phyloP scores from a whole-genome alignment of 2,329 filamentous ascomycete species.

The Tolypocladium amazonense region DNA sequence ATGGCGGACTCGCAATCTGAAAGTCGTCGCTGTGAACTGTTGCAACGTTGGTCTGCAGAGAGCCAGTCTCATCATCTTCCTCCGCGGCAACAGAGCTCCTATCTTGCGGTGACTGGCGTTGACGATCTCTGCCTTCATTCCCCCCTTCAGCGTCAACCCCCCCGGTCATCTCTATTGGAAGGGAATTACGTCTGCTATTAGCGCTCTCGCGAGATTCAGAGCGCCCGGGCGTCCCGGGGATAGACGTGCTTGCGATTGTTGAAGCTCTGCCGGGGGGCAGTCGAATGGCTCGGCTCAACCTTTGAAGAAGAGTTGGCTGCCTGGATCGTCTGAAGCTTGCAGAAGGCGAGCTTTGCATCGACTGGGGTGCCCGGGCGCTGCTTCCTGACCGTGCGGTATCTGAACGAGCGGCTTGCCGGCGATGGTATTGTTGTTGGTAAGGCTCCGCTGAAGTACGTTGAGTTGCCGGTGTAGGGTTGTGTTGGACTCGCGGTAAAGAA shows the following conservation, averaged over 20 bases:
- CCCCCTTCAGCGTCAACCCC: background rate
- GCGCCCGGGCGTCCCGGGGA: conserved; percentile 5
- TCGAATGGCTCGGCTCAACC: conserved; percentile 14
- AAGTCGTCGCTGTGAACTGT: conserved; percentile 27
- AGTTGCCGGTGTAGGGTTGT: background rate
- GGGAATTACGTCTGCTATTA: background rate
- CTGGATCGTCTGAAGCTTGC: background rate
- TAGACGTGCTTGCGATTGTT: conserved; percentile 20
- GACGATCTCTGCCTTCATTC: background rate
- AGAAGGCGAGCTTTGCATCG: background rate
- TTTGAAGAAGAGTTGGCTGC: conserved; percentile 16
- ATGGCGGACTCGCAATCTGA: conserved; percentile 6
- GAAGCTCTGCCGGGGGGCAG: conserved; percentile 22
- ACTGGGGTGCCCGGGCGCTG: background rate
- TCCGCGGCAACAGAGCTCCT: background rate
- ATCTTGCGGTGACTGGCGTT: too few species aligned
- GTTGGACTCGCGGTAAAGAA: background rate
- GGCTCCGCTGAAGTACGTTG: background rate
- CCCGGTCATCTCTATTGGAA: background rate
- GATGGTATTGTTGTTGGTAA: background rate
- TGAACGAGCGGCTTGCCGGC: background rate
- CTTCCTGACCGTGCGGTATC: background rate
- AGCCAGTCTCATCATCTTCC: conserved; percentile 6
- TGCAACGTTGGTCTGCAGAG: conserved; percentile 17
- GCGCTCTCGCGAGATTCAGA: background rate